These are phyloP conservation scores for Colletotrichum siamense DNA, from an alignment of 2,329 filamentous ascomycete species.

Conservation along the genomic window DNA sequence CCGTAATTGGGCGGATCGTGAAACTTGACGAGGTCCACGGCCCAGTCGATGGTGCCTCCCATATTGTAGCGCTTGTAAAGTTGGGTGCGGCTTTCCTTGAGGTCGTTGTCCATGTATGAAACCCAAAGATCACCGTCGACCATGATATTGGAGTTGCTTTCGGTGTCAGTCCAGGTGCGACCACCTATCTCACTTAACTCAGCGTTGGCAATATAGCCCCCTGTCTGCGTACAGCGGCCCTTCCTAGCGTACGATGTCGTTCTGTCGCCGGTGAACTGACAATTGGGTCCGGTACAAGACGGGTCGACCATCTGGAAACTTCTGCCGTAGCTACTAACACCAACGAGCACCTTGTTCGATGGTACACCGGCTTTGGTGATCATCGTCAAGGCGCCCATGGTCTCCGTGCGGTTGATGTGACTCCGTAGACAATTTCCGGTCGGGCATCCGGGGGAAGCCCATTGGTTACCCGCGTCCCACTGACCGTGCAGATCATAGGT, in stretches of 20 bases:
- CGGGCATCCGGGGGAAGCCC: slow-evolving; percentile 30
- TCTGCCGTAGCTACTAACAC: slow-evolving; percentile 35
- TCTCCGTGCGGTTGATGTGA: slow-evolving; percentile 44
- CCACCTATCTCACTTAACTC: slow-evolving; percentile 24
- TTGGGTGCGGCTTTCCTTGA: slow-evolving; percentile 26
- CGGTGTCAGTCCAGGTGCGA: not conserved
- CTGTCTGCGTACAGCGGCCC: slow-evolving; percentile 28
- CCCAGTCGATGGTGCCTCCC: slow-evolving; percentile 35
- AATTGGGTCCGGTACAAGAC: slow-evolving; percentile 26
- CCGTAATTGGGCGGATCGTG: not conserved
- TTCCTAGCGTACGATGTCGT: slow-evolving; percentile 3
- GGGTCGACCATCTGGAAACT: slow-evolving; percentile 35
- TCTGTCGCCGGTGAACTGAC: slow-evolving; percentile 15
- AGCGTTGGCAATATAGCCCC: slow-evolving; percentile 32
- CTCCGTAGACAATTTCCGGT: slow-evolving; percentile 36
- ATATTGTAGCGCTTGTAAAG: slow-evolving; percentile 29
- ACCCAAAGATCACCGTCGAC: slow-evolving; percentile 28
- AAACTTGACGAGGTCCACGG: slow-evolving; percentile 28
- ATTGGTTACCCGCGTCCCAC: slow-evolving; percentile 31
- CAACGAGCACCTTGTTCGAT: slow-evolving; percentile 34
- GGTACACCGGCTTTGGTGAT: slow-evolving; percentile 37
- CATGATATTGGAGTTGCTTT: not conserved
- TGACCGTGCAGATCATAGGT: slow-evolving; percentile 20
- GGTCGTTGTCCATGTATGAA: slow-evolving; percentile 31
- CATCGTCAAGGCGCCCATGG: slow-evolving; percentile 35